These are phyloP conservation scores for Exophiala aquamarina DNA, from an alignment of 2,329 filamentous ascomycete species.

Conservation along the genomic window DNA sequence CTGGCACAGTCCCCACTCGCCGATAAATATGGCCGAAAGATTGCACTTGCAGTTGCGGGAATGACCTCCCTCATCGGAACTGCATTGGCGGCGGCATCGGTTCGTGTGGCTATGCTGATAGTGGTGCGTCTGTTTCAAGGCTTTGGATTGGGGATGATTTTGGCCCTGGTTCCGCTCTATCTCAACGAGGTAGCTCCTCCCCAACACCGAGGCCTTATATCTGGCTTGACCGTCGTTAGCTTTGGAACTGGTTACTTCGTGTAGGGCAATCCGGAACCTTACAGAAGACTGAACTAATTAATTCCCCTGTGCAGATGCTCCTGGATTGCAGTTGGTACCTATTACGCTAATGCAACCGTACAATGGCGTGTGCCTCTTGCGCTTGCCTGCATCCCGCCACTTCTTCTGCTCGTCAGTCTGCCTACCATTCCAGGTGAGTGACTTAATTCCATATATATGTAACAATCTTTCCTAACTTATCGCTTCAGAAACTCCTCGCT, in stretches of 20 bases:
- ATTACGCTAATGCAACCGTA: neutral
- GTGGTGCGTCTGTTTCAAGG: conserved; percentile 29
- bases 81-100: conserved; percentile 38
- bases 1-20: conserved; percentile 38
- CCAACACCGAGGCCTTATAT: neutral
- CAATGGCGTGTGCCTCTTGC: conserved; percentile 2
- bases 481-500: conserved; percentile 1
- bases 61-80: conserved; percentile 34
- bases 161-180: conserved; percentile 44
- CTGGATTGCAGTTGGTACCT: neutral
- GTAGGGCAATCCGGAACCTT: neutral
- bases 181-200: conserved; percentile 42
- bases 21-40: conserved; percentile 37
- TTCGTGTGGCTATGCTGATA: conserved; percentile 4
- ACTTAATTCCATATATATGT: too few species aligned
- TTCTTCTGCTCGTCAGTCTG: neutral
- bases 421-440: neutral
- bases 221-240: neutral
- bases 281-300: neutral
- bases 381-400: neutral
- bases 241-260: conserved; percentile 1
- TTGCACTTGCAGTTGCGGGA: conserved; percentile 36
- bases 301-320: neutral
- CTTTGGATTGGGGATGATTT: conserved; percentile 45
- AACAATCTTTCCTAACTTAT: too few species aligned